Evolutionary conservation across 192 early-diverging fungal species (phyloP), one percentile per base, ranked within the genome.

Genomic region (Phlyctochytrium bullatum): DNA sequence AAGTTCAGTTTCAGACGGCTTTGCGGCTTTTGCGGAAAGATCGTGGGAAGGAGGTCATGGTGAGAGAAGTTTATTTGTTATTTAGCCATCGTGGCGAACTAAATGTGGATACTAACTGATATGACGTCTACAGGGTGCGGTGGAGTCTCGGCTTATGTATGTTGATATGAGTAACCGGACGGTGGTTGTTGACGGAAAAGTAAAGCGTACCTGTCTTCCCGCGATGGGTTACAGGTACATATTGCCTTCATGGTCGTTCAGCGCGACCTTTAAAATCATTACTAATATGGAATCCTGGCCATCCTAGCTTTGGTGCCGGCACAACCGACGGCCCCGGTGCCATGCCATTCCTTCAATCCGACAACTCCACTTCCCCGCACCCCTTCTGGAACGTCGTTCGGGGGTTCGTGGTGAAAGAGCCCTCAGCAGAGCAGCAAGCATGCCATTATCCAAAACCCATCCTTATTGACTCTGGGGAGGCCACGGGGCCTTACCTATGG

Each of bases 371-470:
- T n/a, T 36, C 58, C 23, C 20, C 31, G 27, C 68, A 65, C 66
- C 14, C 52, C 6, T 54, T 68, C 27, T 47, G 58, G 25, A 28
- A 14, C 32, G 58, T 68, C 58, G 6, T 68, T 20, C 16, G 34
- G 10, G 59, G 47, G 1, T 29, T 68, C 30, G 12, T 68, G 3
- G 4, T 30, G 24, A 35, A 31, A 3, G 29, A 35, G 40, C 52
- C 66, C 23, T 65, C 64, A 29, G 20, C 72, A 2, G 68, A 77
- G 34, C 75, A 77, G 27, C 50, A 68, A 30, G 36, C 57, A 4
- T 88, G 86, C 64, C 86, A 88, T 34, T 56, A 28, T 28, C 85
- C 85, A 16, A 88, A 88, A 65, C 65, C 65, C 0, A 82, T 88
- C 29, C 58, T 88, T 29, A 51, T 88, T 4, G 79, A 79, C 34